These are phyloP conservation scores for Fomitiporia mediterranea DNA, from an alignment of 1,284 basidiomycete species.

Conservation along the genomic window DNA sequence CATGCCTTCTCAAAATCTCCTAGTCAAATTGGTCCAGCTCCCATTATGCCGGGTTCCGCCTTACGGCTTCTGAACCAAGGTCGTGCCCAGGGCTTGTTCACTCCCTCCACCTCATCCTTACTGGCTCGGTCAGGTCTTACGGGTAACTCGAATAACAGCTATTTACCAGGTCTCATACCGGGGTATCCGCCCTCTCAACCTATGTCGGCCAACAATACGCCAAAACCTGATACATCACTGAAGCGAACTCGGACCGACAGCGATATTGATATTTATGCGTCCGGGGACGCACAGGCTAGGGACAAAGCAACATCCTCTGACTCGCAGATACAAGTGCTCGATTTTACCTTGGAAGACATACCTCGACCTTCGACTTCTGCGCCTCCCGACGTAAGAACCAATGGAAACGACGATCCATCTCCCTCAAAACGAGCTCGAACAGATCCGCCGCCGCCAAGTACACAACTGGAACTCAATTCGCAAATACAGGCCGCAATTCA, in stretches of 20 bases:
- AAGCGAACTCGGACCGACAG: constrained; percentile 20
- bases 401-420: constrained; percentile 54
- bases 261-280: constrained; percentile 11
- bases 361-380: constrained; percentile 46
- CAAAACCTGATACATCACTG: constrained; percentile 7
- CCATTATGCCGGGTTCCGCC: constrained; percentile 77
- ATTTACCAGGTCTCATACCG: constrained; percentile 23
- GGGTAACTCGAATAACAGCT: constrained; percentile 16
- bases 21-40: constrained; percentile 62
- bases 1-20: constrained; percentile 36
- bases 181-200: constrained; percentile 13
- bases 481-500: constrained; percentile 22
- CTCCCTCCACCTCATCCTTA: constrained; percentile 64
- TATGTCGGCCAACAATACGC: neutral
- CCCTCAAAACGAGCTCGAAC: constrained; percentile 62
- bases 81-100: constrained; percentile 79
- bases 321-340: constrained; percentile 22
- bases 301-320: constrained; percentile 14
- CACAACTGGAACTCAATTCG: constrained; percentile 24
- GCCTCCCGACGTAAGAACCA: constrained; percentile 32
- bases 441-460: constrained; percentile 38
- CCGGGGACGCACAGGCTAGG: neutral
- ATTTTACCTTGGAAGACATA: constrained; percentile 37
- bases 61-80: constrained; percentile 77
- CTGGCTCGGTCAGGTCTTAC: constrained; percentile 19